Conservation (phyloP, 352 stramenopile species). For the Globisporangium nodosum region DNA sequence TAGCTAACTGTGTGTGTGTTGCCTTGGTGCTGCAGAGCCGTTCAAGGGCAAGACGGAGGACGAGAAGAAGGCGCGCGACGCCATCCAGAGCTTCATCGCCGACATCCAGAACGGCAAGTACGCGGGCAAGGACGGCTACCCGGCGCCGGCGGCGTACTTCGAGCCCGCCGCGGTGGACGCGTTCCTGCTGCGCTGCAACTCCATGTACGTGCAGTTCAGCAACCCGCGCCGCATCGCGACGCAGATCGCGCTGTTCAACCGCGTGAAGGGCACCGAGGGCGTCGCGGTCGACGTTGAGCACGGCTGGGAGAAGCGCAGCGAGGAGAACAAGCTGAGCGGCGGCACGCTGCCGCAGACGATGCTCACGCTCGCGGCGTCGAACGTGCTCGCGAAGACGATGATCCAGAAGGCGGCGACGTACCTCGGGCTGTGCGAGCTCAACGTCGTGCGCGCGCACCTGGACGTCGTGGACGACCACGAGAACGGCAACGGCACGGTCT, state of each 20-base stretch:
- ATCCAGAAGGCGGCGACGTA: constrained; percentile 83
- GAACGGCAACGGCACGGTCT: constrained; percentile 56
- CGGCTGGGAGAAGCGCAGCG: constrained; percentile 71
- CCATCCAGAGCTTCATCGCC: constrained; percentile 62
- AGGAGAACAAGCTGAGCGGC: constrained; percentile 79
- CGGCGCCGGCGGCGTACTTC: constrained; percentile 46
- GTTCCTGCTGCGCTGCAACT: constrained; percentile 67
- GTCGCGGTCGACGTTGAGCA: constrained; percentile 77
- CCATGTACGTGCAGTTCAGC: constrained; percentile 82
- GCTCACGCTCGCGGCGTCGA: constrained; percentile 77
- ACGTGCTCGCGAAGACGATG: constrained; percentile 78
- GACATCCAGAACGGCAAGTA: constrained; percentile 79
- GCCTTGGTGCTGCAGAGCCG: constrained; percentile 19
- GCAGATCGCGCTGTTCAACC: constrained; percentile 67
- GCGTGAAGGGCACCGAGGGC: constrained; percentile 65
- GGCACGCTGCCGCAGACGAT: constrained; percentile 64
- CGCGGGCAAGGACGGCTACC: constrained; percentile 40
- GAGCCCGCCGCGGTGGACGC: constrained; percentile 55
- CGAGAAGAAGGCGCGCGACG: constrained; percentile 48
- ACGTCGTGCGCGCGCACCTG: constrained; percentile 93
- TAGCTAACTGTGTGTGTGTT: background rate
- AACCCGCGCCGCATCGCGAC: constrained; percentile 65
- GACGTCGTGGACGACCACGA: constrained; percentile 91
- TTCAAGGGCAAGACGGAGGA: constrained; percentile 55
- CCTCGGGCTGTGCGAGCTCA: constrained; percentile 91